Base-by-base conservation (phyloP, 2,329 filamentous ascomycete species). In the Orbilia blumenaviensis region DNA sequence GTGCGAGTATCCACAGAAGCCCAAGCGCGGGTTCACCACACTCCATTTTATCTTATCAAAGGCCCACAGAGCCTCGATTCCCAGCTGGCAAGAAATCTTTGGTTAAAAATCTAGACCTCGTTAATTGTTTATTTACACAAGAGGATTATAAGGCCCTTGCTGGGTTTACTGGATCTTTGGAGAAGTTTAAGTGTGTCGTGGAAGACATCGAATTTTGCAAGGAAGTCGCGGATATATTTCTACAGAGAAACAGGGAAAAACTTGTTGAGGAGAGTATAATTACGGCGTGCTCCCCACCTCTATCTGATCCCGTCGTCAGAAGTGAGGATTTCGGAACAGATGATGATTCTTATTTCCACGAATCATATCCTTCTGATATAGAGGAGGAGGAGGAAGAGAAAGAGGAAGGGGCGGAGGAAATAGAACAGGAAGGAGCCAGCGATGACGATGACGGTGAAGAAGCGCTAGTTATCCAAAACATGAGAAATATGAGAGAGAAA, bases 51-150 rank as follows among this genome's bases (percentile, higher is more conserved):
- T 6, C 7, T 16, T 18, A n/a, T 3, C 8, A 32, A 32, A 27
- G 27, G 2, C 7, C 27, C 29, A 9, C 18, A 23, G 6, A 16
- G n/a, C 23, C 21, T 14, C 12, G 6, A 3, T 21, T 14, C 42
- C 58, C 58, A 5, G 25, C 16, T 10, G 36, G 21, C 18, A 16
- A 32, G 9, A 58, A 21, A 29, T 68, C 64, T 6, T 18, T 38
- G 5, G 34, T 68, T 3, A 68, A 60, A 36, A 52, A 25, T 1
- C 41, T 68, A 0, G 38, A 50, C 9, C 64, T 68, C 16, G 18
- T 60, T 16, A 4, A 29, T 12, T 68, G 48, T 16, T 7, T 0
- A 27, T 50, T 68, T 10, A 3, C 7, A 6, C 1, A 46, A 14
- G 27, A 23, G 12, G 64, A 68, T 0, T 38, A 25, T 7, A 41